Base-by-base conservation (phyloP, 208 protist species). In the Acanthamoeba rhysodes region DNA sequence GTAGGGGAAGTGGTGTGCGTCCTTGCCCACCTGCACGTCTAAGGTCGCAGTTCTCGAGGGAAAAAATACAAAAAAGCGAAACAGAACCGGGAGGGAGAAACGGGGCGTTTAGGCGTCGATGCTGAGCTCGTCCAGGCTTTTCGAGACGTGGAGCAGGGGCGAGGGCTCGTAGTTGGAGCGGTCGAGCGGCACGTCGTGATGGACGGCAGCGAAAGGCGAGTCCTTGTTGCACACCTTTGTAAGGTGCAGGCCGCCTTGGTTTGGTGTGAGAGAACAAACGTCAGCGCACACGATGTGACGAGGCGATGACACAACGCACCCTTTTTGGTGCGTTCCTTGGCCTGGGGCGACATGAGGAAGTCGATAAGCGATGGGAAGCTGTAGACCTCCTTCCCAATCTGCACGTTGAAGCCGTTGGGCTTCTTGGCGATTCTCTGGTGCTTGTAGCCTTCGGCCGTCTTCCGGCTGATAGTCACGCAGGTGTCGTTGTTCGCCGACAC, bases 401-500 rank as follows among this genome's bases (percentile, higher is more conserved):
- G 70, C 29, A 78, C 70, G 70, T 78, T 12, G 70, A 45, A 78
- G 70, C 34, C 70, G 70, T 78, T 78, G 34, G 14, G 34, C 70
- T 45, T 78, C 37, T 78, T 78, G 70, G 70, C 70, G 37, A 78
- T 78, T 14, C 70, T 37, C 70, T 78, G 70, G 70, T 78, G 70
- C 70, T 78, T 78, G 37, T 78, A 78, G 16, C 70, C 70, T n/a
- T 78, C 70, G 34, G n/a, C 37, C 70, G 70, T 78, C 84, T 91
- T 91, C 76, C 76, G 53, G 55, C 84, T 91, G 84, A 91, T 91
- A 55, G 84, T 91, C 24, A 91, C n/a, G 55, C 84, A 66, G 22
- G 59, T 57, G 84, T 34, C 55, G 84, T 91, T 45, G 29, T 64
- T 91, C 24, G 57, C 22, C n/a, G 57, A 72, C 16, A 91, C 29